These are phyloP conservation scores for Fusarium algeriense DNA, from an alignment of 2,329 filamentous ascomycete species.

Conservation along the genomic window DNA sequence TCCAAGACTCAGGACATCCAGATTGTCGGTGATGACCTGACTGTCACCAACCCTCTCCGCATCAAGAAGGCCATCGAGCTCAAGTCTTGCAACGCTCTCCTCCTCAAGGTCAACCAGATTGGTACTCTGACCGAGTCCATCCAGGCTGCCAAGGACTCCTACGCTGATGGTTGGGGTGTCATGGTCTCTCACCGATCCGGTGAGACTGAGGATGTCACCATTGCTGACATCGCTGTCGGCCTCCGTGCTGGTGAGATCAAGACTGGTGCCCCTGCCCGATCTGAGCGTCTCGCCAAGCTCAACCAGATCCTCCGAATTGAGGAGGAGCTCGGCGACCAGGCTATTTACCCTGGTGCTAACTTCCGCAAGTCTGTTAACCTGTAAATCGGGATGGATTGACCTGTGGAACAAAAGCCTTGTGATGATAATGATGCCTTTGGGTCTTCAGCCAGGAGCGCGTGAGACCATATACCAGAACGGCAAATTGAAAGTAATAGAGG, in stretches of 20 bases:
- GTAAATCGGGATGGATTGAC: slow-evolving; percentile 63
- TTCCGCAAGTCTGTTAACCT: slow-evolving; percentile 94
- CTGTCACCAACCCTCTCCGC: slow-evolving; percentile 97
- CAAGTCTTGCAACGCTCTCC: slow-evolving; percentile 97
- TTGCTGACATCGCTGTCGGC: slow-evolving; percentile 97
- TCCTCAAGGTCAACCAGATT: slow-evolving; percentile 99
- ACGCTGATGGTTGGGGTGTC: slow-evolving; percentile 95
- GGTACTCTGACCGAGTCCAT: slow-evolving; percentile 98
- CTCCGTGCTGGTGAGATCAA: slow-evolving; percentile 98
- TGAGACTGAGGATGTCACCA: slow-evolving; percentile 99
- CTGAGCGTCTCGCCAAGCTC: slow-evolving; percentile 98
- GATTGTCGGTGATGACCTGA: slow-evolving; percentile 98
- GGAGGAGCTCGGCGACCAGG: slow-evolving; percentile 95
- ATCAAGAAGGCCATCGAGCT: slow-evolving; percentile 99
- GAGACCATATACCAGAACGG: slow-evolving; percentile 45
- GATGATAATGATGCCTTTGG: slow-evolving; percentile 43
- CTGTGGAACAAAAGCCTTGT: slow-evolving; percentile 36
- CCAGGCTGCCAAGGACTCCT: slow-evolving; percentile 98
- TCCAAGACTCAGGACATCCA: slow-evolving; percentile 99
- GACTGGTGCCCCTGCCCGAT: slow-evolving; percentile 95
- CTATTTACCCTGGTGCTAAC: slow-evolving; percentile 89
- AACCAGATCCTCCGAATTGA: slow-evolving; percentile 99
- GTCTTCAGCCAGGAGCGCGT: slow-evolving; percentile 38
- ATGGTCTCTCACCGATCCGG: slow-evolving; percentile 99
- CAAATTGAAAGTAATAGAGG: slow-evolving; percentile 47